Evolutionary conservation across 208 protist genomes (phyloP).

Genomic region (Crithidia sp.): DNA sequence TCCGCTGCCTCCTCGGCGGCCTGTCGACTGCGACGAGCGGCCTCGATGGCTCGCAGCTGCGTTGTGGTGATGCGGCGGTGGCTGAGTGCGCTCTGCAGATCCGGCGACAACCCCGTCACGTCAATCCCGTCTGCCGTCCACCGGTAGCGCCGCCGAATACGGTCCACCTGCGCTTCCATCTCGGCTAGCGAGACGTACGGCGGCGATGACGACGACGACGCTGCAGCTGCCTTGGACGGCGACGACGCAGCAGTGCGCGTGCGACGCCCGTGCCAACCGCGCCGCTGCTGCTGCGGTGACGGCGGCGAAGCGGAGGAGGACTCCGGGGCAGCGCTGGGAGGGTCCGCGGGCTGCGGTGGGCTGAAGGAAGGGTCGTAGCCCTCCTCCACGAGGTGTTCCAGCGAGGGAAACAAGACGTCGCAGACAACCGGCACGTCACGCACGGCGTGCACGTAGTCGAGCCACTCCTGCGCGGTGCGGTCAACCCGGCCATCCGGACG

Average conservation of each 20-base stretch:
- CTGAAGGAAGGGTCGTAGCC: neutral
- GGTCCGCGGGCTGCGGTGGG: neutral
- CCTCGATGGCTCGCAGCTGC: slow-evolving; percentile 67
- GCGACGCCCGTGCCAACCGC: neutral
- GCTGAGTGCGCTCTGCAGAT: slow-evolving; percentile 69
- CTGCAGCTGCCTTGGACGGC: neutral
- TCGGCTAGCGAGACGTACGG: slow-evolving; percentile 59
- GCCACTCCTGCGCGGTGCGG: slow-evolving; percentile 69
- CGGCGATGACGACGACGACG: slow-evolving; percentile 3
- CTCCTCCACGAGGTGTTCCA: slow-evolving; percentile 48
- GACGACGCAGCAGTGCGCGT: neutral
- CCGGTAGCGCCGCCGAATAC: slow-evolving; percentile 44
- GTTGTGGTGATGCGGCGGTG: slow-evolving; percentile 63
- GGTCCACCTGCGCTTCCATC: slow-evolving; percentile 72
- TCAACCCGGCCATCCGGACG: slow-evolving; percentile 61
- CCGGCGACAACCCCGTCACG: slow-evolving; percentile 64
- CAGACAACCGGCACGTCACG: slow-evolving; percentile 51
- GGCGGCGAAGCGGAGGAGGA: no score
- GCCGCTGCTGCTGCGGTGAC: neutral
- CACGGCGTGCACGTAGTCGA: slow-evolving; percentile 63
- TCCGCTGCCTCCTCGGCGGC: slow-evolving; percentile 26
- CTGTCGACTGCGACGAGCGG: slow-evolving; percentile 30
- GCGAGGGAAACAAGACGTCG: slow-evolving; percentile 77
- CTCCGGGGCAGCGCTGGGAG: no score
- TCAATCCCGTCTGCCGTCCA: slow-evolving; percentile 82